Base-by-base conservation (phyloP, 1,284 basidiomycete genomes). In the Ustilago hordei region DNA sequence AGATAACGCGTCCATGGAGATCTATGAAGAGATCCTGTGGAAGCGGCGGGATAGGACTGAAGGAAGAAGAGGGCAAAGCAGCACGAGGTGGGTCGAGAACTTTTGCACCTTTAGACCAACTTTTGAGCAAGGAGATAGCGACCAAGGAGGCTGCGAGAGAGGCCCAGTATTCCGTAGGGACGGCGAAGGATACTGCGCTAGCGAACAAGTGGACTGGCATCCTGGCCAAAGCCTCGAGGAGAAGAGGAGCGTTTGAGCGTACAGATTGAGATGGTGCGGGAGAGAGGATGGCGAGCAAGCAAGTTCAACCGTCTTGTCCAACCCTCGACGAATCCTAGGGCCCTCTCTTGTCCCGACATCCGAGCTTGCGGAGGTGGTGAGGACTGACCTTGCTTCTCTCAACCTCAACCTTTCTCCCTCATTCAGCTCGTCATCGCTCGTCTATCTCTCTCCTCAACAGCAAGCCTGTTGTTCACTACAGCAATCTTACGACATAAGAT, bases 181-280 rank as follows among this genome's bases (percentile, higher is more conserved):
- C 17, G 28, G 54, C 12, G 17, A 61, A 61, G 17, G 69, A 75
- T 3, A 78, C 59, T 4, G 67, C n/a, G 7, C 69, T 69, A 12
- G 68, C 66, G 12, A 80, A 31, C 17, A 80, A 52, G 53, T 78
- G 80, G 23, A 83, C 67, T 11, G 80, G 78, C 81, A 83, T 83
- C n/a, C 4, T 58, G n/a, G 2, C 17, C 35, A n/a, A 19, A 41
- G 17, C 23, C 32, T 9, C 23, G 23, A 28, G 23, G 23, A 28
- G 23, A 28, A 28, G 23, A 28, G 23, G 3, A 28, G 23, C 23
- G 23, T 28, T 50, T 39, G 35, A 23, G 7, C 39, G 39, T 13
- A 32, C 5, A n/a, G 19, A 32, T 31, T 41, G 35, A 45, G 8
- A 23, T 55, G 36, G n/a, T 32, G 53, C 0, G 9, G 5, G 35